These are phyloP conservation scores for Acorus gramineus DNA, from an alignment of 106 monocot genomes.

Conservation along the genomic window DNA sequence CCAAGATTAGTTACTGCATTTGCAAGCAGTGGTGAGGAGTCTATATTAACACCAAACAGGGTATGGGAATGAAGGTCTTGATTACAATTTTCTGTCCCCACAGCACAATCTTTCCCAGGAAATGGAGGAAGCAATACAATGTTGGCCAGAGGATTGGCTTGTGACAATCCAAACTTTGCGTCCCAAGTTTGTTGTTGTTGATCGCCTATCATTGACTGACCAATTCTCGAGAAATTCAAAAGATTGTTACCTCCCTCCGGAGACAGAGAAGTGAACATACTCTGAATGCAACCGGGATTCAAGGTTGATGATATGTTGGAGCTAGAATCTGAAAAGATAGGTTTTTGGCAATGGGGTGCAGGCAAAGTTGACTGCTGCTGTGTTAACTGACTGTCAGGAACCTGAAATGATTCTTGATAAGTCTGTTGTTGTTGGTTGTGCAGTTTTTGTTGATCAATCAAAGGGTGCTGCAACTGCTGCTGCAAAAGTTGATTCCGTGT, in stretches of 20 bases:
- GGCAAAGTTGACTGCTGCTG: slow-evolving; percentile 33
- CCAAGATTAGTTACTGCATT: slow-evolving; percentile 39
- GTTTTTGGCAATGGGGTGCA: slow-evolving; percentile 33
- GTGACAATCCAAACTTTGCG: slow-evolving; percentile 29
- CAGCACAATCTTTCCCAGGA: slow-evolving; percentile 46
- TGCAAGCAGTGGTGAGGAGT: slow-evolving; percentile 57
- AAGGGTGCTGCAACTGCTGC: slow-evolving; percentile 47
- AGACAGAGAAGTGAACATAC: slow-evolving; percentile 19
- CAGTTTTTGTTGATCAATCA: slow-evolving; percentile 45
- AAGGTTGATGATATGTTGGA: slow-evolving; percentile 28
- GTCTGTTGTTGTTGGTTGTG: slow-evolving; percentile 28
- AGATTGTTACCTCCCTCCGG: slow-evolving; percentile 35
- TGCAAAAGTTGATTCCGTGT: slow-evolving; percentile 11
- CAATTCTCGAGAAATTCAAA: slow-evolving; percentile 29
- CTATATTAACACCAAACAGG: slow-evolving; percentile 71
- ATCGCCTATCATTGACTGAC: slow-evolving; percentile 23
- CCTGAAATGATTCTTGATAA: slow-evolving; percentile 39
- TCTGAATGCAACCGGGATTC: slow-evolving; percentile 21
- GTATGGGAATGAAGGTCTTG: slow-evolving; percentile 48
- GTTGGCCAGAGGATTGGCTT: slow-evolving; percentile 35
- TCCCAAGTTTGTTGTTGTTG: slow-evolving; percentile 48
- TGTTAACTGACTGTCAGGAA: slow-evolving; percentile 19
- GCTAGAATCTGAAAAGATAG: slow-evolving; percentile 32
- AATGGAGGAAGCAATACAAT: slow-evolving; percentile 44
- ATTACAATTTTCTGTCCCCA: slow-evolving; percentile 39